These are phyloP conservation scores for Epicoccum sorghinum DNA, from an alignment of 2,329 filamentous ascomycete genomes.

Conservation along the genomic window DNA sequence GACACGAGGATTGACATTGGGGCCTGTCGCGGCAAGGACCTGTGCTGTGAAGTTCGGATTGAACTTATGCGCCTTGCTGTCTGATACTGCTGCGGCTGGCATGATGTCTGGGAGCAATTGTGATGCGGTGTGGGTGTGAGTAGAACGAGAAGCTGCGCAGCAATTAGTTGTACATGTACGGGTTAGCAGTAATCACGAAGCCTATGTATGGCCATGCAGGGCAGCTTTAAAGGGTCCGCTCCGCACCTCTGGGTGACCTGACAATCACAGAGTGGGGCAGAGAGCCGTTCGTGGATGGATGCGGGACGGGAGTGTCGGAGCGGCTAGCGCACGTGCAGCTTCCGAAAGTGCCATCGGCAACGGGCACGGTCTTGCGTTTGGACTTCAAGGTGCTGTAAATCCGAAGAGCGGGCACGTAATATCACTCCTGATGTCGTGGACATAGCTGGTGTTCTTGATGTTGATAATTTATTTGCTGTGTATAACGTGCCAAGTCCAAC, in stretches of 20 bases:
- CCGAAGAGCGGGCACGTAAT: background rate
- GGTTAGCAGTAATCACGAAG: constrained; percentile 3
- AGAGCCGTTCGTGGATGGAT: background rate
- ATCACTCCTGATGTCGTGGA: background rate
- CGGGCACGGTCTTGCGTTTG: background rate
- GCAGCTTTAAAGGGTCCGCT: constrained; percentile 16
- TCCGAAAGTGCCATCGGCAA: background rate
- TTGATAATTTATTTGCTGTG: too few relatives aligned
- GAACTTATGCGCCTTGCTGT: constrained; percentile 54
- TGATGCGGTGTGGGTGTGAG: background rate
- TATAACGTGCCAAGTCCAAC: too few relatives aligned
- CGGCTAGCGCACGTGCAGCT: background rate
- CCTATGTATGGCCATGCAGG: constrained; percentile 10
- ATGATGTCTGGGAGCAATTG: constrained; percentile 1
- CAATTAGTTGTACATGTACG: background rate
- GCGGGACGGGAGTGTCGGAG: background rate
- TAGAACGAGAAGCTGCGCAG: constrained; percentile 5
- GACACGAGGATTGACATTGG: constrained; percentile 69
- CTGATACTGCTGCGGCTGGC: constrained; percentile 8
- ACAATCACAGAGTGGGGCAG: background rate
- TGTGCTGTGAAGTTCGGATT: constrained; percentile 78
- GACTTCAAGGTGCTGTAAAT: background rate
- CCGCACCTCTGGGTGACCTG: background rate
- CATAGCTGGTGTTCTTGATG: too few relatives aligned
- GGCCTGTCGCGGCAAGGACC: constrained; percentile 75